Conservation (phyloP, 2,329 filamentous ascomycete species). For the Talaromyces sp. region DNA sequence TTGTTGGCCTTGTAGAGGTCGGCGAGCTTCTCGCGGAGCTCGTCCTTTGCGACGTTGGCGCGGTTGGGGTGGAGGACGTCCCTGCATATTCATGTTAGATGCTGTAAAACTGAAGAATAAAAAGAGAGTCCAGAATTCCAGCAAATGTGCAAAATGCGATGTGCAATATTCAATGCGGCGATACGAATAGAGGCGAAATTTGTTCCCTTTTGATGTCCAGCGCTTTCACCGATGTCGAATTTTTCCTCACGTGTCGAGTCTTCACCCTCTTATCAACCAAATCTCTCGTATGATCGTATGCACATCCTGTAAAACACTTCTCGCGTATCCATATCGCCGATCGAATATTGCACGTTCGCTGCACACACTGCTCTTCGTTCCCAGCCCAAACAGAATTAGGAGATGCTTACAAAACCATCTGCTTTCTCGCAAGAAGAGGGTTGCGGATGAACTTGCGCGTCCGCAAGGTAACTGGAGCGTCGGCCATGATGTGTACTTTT, state of each 20-base stretch:
- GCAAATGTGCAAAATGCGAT: neutral
- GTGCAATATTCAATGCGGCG: neutral
- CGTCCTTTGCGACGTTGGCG: slow-evolving; percentile 97
- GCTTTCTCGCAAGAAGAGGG: slow-evolving; percentile 95
- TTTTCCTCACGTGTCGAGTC: neutral
- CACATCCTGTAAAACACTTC: neutral
- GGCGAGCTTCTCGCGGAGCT: slow-evolving; percentile 91
- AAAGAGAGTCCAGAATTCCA: neutral
- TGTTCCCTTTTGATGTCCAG: neutral
- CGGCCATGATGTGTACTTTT: slow-evolving; percentile 71
- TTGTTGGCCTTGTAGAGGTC: slow-evolving; percentile 97
- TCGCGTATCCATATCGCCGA: neutral
- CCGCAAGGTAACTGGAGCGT: slow-evolving; percentile 73
- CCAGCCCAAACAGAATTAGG: slow-evolving; percentile 12
- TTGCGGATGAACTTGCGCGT: slow-evolving; percentile 99
- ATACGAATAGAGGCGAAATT: neutral
- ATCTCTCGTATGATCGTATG: neutral
- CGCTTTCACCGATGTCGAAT: neutral
- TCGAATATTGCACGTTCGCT: neutral
- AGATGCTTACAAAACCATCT: slow-evolving; percentile 95
- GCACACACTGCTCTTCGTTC: neutral
- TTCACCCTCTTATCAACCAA: neutral
- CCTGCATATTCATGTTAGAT: slow-evolving; percentile 46
- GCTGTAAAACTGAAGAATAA: neutral
- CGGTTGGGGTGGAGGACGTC: slow-evolving; percentile 99